Evolutionary conservation across 2,329 filamentous ascomycete species (phyloP).

Genomic region (Alternaria dauci): DNA sequence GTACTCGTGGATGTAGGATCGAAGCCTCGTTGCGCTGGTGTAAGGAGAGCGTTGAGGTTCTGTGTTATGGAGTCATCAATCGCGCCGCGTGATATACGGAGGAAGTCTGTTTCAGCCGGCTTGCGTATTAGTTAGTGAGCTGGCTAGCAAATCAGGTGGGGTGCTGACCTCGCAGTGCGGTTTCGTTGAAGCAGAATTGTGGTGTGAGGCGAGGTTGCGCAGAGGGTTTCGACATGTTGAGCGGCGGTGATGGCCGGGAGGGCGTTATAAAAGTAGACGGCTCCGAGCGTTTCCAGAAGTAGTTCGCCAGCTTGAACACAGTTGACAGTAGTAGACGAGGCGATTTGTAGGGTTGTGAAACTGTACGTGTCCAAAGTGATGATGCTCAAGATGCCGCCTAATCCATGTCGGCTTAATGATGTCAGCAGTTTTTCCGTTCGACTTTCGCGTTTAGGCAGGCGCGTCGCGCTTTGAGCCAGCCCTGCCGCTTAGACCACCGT

Average conservation of each 20-base stretch:
- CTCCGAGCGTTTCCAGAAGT: slow-evolving; percentile 39
- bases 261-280: slow-evolving; percentile 23
- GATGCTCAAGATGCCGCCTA: slow-evolving; percentile 21
- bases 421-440: slow-evolving; percentile 37
- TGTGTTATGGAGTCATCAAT: slow-evolving; percentile 95
- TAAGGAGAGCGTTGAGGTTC: slow-evolving; percentile 88
- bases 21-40: slow-evolving; percentile 75
- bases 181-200: slow-evolving; percentile 62
- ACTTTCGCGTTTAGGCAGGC: slow-evolving; percentile 33
- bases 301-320: slow-evolving; percentile 37
- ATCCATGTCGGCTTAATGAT: slow-evolving; percentile 38
- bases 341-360: not conserved
- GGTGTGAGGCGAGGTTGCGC: slow-evolving; percentile 55
- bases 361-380: slow-evolving; percentile 15
- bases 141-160: slow-evolving; percentile 12
- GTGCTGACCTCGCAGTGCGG: slow-evolving; percentile 57
- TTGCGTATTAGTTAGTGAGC: slow-evolving; percentile 47
- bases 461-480: slow-evolving; percentile 33
- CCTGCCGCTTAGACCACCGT: slow-evolving; percentile 26
- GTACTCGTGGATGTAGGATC: slow-evolving; percentile 79
- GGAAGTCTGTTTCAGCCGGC: slow-evolving; percentile 72
- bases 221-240: slow-evolving; percentile 54
- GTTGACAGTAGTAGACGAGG: not conserved
- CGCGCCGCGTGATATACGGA: slow-evolving; percentile 81
- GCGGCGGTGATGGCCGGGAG: slow-evolving; percentile 8